Percentiles rank a stretch among this genome's conserved stretches.
Evolutionary conservation across 2,329 filamentous ascomycete genomes (phyloP).

Genomic region (Cadophora sp.): DNA sequence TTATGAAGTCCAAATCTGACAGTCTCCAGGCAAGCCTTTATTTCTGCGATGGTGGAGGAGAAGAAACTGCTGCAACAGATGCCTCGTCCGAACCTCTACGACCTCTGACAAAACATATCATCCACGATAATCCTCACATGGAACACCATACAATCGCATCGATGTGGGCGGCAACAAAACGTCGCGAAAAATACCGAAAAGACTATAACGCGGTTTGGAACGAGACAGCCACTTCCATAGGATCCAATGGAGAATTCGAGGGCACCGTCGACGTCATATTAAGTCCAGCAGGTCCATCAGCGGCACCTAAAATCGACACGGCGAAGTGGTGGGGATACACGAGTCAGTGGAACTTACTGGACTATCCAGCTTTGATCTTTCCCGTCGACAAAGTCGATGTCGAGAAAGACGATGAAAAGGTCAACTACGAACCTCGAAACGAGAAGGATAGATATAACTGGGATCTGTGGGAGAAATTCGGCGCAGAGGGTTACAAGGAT

Average conservation of each 20-base stretch:
- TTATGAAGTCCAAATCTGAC: not conserved
- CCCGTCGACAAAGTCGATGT: slow-evolving; percentile 54
- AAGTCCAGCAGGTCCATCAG: slow-evolving; percentile 62
- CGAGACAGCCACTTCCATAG: slow-evolving; percentile 43
- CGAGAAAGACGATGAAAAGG: slow-evolving; percentile 38
- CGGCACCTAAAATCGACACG: slow-evolving; percentile 57
- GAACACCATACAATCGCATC: slow-evolving; percentile 49
- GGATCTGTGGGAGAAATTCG: slow-evolving; percentile 47
- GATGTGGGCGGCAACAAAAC: slow-evolving; percentile 50
- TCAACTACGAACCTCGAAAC: slow-evolving; percentile 45
- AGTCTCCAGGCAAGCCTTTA: slow-evolving; percentile 49
- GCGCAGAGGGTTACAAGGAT: slow-evolving; percentile 47
- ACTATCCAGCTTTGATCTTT: slow-evolving; percentile 69
- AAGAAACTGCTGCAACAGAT: slow-evolving; percentile 57
- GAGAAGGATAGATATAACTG: slow-evolving; percentile 44
- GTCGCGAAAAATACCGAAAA: slow-evolving; percentile 48
- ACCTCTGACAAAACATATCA: slow-evolving; percentile 65
- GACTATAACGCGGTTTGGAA: slow-evolving; percentile 40
- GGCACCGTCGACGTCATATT: slow-evolving; percentile 65
- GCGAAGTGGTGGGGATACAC: slow-evolving; percentile 70
- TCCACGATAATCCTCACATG: slow-evolving; percentile 58
- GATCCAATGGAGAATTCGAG: slow-evolving; percentile 35
- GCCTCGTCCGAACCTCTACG: slow-evolving; percentile 63
- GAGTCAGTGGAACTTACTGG: slow-evolving; percentile 71
- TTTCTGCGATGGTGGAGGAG: slow-evolving; percentile 65